These are phyloP conservation scores for Xylaria palmicola DNA, from an alignment of 495 filamentous ascomycete genomes.

Conservation along the genomic window DNA sequence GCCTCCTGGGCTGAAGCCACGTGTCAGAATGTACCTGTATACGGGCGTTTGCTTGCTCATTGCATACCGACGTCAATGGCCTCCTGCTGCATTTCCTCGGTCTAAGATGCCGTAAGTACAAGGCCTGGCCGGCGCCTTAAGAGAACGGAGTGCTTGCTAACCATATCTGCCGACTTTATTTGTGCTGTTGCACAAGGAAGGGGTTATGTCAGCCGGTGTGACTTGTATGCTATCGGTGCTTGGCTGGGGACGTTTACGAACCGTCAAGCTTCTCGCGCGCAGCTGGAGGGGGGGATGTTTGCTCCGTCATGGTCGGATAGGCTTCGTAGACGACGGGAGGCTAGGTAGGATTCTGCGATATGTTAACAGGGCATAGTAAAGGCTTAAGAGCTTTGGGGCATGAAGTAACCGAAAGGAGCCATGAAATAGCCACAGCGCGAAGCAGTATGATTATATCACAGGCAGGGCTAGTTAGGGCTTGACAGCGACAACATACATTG, in stretches of 20 bases:
- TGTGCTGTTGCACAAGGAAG: slow-evolving; percentile 60
- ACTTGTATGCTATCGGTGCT: neutral
- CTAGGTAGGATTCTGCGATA: neutral
- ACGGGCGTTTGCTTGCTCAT: neutral
- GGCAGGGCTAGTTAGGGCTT: no score
- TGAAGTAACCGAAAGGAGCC: neutral
- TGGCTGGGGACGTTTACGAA: slow-evolving; percentile 16
- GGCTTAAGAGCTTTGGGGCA: neutral
- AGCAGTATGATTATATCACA: neutral
- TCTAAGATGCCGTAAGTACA: slow-evolving; percentile 49
- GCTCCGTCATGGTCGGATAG: slow-evolving; percentile 23
- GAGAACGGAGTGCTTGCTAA: slow-evolving; percentile 41
- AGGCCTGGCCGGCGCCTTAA: neutral
- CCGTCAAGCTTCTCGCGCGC: slow-evolving; percentile 31
- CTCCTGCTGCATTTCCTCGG: slow-evolving; percentile 94
- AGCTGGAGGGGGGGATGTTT: slow-evolving; percentile 28
- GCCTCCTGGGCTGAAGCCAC: slow-evolving; percentile 74
- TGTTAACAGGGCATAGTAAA: neutral
- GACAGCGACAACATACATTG: neutral
- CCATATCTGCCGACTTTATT: slow-evolving; percentile 98
- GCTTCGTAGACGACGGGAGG: neutral
- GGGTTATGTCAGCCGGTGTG: slow-evolving; percentile 15
- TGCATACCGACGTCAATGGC: slow-evolving; percentile 88
- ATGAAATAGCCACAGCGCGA: no score
- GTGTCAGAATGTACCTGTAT: neutral